A percentile compares a stretch with the other conserved stretches of the same genome.
These are phyloP conservation scores for Oldenlandia corymbosa DNA, from an alignment of 257 asterid genomes.

Conservation along the genomic window DNA sequence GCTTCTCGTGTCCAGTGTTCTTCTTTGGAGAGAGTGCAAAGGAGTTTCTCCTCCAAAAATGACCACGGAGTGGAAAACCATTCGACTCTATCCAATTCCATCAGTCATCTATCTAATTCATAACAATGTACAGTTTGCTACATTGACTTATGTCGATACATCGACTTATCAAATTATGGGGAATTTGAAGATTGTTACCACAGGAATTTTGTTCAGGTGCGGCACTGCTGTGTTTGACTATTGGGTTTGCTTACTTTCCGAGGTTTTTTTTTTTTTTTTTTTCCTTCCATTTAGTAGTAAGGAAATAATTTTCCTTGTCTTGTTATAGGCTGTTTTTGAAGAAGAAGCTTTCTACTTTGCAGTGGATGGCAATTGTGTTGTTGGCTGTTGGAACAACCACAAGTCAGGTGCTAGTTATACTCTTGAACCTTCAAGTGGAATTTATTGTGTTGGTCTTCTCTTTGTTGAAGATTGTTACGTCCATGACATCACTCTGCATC, in stretches of 20 bases:
- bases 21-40: conserved; percentile 79
- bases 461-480: not conserved
- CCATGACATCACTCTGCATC: not conserved
- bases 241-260: not conserved
- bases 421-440: not conserved
- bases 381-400: conserved; percentile 96
- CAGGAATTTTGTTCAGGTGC: conserved; percentile 90
- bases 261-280: not conserved
- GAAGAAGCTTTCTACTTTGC: conserved; percentile 95
- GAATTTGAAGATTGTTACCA: conserved; percentile 88
- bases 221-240: not conserved
- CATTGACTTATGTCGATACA: conserved; percentile 90
- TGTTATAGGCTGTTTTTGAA: conserved; percentile 84
- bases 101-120: conserved; percentile 92
- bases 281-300: conserved; percentile 18
- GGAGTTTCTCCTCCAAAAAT: conserved; percentile 71
- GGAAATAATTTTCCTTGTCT: conserved; percentile 23
- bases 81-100: conserved; percentile 78
- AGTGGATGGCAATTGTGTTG: conserved; percentile 90
- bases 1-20: conserved; percentile 73
- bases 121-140: conserved; percentile 98
- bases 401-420: conserved; percentile 61
- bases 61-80: conserved; percentile 79
- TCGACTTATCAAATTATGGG: conserved; percentile 97
- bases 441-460: not conserved